phyloP scores from a whole-genome alignment of 257 asterid genomes.

The Solanum pimpinellifolium region DNA sequence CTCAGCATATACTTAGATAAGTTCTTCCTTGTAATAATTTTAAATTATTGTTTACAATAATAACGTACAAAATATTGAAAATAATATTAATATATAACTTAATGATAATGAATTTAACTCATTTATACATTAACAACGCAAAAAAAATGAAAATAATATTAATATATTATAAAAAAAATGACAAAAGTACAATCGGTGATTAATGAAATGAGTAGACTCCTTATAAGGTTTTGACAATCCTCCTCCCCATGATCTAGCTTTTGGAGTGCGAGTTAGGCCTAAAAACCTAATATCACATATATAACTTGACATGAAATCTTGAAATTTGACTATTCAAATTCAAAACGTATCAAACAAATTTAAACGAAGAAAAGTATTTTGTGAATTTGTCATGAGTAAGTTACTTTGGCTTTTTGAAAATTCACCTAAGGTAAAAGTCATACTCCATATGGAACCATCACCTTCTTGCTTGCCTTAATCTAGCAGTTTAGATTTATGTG shows the following conservation, averaged over 20 bases:
- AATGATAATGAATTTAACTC: no score
- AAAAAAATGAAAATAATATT: no score
- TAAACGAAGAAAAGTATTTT: neutral
- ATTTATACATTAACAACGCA: no score
- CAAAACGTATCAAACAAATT: neutral
- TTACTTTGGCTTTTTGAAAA: neutral
- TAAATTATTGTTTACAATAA: neutral
- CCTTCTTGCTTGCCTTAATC: slow-evolving; percentile 14
- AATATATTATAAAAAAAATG: no score
- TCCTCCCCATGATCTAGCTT: no score
- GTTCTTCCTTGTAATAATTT: neutral
- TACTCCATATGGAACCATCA: neutral
- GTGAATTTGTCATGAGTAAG: neutral
- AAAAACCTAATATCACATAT: no score
- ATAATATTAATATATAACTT: neutral
- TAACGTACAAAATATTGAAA: neutral
- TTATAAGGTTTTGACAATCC: no score
- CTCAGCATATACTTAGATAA: neutral
- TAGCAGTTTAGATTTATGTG: slow-evolving; percentile 6
- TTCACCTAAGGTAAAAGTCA: neutral
- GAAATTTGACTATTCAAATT: no score
- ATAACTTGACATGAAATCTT: no score
- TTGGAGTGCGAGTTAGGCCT: rapidly evolving
- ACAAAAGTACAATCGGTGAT: no score
- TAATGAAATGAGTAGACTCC: no score